These are phyloP conservation scores for Boletus rubroflammeus DNA, from an alignment of 768 basidiomycete species.

Conservation along the genomic window DNA sequence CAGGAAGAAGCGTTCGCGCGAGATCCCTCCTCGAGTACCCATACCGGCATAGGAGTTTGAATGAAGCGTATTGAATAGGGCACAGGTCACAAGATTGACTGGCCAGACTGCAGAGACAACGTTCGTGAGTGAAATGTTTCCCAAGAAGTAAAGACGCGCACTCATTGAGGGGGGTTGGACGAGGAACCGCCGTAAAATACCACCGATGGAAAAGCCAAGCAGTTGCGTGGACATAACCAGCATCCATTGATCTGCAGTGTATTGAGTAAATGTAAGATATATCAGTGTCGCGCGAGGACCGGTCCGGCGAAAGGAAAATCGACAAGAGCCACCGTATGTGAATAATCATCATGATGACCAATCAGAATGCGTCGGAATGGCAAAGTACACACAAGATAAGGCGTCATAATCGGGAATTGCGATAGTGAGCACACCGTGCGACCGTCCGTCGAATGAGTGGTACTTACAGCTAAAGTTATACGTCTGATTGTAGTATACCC, in stretches of 20 bases:
- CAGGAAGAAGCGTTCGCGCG: constrained; percentile 51
- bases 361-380: background rate
- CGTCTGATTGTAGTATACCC: constrained; percentile 59
- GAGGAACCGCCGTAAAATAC: constrained; percentile 57
- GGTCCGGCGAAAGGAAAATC: background rate
- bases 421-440: background rate
- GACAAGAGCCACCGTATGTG: background rate
- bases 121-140: background rate
- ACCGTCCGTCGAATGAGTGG: background rate
- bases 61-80: constrained; percentile 73
- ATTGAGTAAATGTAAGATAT: background rate
- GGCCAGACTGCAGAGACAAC: constrained; percentile 65
- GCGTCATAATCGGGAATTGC: background rate
- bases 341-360: background rate
- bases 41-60: constrained; percentile 46
- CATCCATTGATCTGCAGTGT: constrained; percentile 49
- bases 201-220: constrained; percentile 61
- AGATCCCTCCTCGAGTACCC: constrained; percentile 43
- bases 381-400: background rate
- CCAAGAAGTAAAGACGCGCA: constrained; percentile 21
- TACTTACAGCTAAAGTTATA: constrained; percentile 49
- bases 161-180: constrained; percentile 66
- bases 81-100: constrained; percentile 63
- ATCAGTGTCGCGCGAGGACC: background rate
- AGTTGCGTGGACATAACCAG: constrained; percentile 70